These are phyloP conservation scores for Xylaria sp. DNA, from an alignment of 2,329 filamentous ascomycete species.

Conservation along the genomic window DNA sequence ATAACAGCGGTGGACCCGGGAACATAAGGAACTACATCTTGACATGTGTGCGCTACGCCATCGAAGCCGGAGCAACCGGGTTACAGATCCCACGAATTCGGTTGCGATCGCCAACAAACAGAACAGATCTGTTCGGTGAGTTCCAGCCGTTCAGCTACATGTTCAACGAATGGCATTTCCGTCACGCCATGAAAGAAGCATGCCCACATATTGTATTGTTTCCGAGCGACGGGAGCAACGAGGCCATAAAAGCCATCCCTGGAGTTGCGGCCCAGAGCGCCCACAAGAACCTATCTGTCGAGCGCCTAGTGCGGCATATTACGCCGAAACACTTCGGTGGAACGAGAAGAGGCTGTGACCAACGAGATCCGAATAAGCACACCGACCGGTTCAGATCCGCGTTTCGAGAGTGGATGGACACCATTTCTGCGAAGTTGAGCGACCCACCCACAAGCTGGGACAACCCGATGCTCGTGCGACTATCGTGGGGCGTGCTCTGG, in stretches of 20 bases:
- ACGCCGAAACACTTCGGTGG: conserved; percentile 36
- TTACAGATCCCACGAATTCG: conserved; percentile 41
- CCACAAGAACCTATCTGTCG: conserved; percentile 16
- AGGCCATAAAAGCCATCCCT: conserved; percentile 33
- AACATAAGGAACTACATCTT: conserved; percentile 48
- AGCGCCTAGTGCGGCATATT: conserved; percentile 33
- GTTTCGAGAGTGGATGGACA: conserved; percentile 30
- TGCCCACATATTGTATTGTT: conserved; percentile 38
- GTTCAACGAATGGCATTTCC: conserved; percentile 42
- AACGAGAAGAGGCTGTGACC: conserved; percentile 34
- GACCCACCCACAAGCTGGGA: conserved; percentile 15
- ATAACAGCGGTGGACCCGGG: conserved; percentile 46
- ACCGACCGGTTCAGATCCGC: conserved; percentile 33
- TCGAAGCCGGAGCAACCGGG: conserved; percentile 41
- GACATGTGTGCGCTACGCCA: conserved; percentile 44
- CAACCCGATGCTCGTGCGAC: conserved; percentile 34
- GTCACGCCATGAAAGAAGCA: conserved; percentile 29
- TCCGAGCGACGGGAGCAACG: conserved; percentile 24
- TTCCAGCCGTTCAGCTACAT: conserved; percentile 39
- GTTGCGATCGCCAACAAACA: conserved; percentile 34
- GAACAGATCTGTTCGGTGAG: conserved; percentile 35
- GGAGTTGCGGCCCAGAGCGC: conserved; percentile 29
- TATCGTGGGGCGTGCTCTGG: conserved; percentile 40
- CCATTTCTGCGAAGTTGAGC: conserved; percentile 18
- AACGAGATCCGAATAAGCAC: conserved; percentile 36